A percentile compares a stretch with the other conserved stretches of the same genome.
phyloP scores from a whole-genome alignment of 495 filamentous ascomycete genomes.

The Saxophila tyrrhenica region DNA sequence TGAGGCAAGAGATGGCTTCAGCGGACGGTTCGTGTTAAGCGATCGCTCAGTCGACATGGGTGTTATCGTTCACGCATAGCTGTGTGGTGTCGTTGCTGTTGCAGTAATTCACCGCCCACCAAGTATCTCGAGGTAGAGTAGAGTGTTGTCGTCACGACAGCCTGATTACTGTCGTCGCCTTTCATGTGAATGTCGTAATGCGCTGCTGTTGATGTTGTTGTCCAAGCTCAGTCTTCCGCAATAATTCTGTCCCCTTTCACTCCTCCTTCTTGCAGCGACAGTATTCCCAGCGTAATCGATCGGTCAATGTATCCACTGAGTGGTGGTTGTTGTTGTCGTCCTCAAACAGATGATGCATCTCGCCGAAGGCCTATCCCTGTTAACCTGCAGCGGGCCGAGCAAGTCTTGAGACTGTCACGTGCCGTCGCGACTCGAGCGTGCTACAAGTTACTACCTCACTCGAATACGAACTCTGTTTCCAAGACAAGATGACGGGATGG shows the following conservation, averaged over 20 bases:
- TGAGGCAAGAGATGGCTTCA: conserved; percentile 28
- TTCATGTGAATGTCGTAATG: too few species aligned
- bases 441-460: too few species aligned
- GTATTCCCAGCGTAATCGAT: background rate
- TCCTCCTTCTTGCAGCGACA: background rate
- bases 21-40: conserved; percentile 11
- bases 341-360: background rate
- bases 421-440: background rate
- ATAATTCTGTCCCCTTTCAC: background rate
- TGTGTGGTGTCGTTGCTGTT: conserved; percentile 1
- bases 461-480: background rate
- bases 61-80: background rate
- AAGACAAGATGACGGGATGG: background rate
- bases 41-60: conserved; percentile 11
- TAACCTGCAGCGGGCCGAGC: background rate
- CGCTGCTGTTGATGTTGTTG: background rate
- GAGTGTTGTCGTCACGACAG: too few species aligned
- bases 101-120: too few species aligned
- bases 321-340: conserved; percentile 2
- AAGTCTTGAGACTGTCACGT: background rate
- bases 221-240: background rate
- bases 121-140: too few species aligned
- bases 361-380: background rate
- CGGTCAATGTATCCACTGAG: background rate
- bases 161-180: too few species aligned